Conservation (phyloP, 2,329 filamentous ascomycete species). For the Knufia petricola region DNA sequence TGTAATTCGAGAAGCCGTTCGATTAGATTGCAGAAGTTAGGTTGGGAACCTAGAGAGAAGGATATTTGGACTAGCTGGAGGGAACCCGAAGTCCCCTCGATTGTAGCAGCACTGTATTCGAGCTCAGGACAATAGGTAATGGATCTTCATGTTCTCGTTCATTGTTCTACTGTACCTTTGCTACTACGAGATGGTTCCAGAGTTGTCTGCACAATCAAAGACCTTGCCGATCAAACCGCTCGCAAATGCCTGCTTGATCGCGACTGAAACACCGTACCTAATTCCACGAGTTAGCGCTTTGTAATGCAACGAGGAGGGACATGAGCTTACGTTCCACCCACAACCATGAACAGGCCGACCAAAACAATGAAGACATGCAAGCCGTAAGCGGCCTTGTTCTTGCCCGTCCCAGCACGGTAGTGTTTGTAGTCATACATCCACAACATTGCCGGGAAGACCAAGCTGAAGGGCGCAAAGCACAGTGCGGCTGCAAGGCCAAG, state of each 20-base stretch:
- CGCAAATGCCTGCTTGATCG: too few species aligned
- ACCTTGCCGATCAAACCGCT: slow-evolving; percentile 8
- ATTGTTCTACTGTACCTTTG: too few species aligned
- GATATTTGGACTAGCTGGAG: too few species aligned
- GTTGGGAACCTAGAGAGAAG: too few species aligned
- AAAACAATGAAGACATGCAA: slow-evolving; percentile 36
- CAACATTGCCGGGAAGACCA: slow-evolving; percentile 40
- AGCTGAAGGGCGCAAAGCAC: slow-evolving; percentile 43
- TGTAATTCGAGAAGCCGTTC: too few species aligned
- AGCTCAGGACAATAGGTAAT: too few species aligned
- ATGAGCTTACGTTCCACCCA: slow-evolving; percentile 39
- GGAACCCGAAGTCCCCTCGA: too few species aligned
- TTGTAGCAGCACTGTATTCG: too few species aligned
- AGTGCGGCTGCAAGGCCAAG: slow-evolving; percentile 49
- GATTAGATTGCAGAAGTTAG: too few species aligned
- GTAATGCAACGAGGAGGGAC: slow-evolving; percentile 22
- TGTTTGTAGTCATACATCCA: slow-evolving; percentile 41
- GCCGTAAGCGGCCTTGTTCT: slow-evolving; percentile 31
- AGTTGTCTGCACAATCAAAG: slow-evolving; percentile 25
- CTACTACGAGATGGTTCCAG: slow-evolving; percentile 3
- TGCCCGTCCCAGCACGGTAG: slow-evolving; percentile 30
- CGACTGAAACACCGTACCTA: too few species aligned
- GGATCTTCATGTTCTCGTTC: too few species aligned
- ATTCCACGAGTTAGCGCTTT: slow-evolving; percentile 20
- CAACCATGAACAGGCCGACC: slow-evolving; percentile 39